Percentiles rank a stretch among this genome's conserved stretches.
Evolutionary conservation across 345 rosid species (phyloP).

Genomic region (Hibiscus trionum): DNA sequence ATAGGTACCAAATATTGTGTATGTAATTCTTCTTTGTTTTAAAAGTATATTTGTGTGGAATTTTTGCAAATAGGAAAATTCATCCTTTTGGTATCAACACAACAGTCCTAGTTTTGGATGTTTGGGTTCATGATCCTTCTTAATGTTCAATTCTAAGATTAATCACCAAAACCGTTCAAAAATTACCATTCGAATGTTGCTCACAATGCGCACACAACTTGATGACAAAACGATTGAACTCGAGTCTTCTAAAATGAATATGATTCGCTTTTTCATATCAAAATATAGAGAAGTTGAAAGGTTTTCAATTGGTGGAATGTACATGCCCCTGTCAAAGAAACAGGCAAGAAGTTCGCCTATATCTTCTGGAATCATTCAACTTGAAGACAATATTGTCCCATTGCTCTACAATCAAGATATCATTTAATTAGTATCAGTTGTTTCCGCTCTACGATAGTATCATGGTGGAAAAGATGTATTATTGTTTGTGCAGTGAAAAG

Average conservation of each 20-base stretch:
- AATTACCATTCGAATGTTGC: neutral
- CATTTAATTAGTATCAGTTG: too few species aligned
- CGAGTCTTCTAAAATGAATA: too few species aligned
- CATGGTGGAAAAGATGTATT: neutral
- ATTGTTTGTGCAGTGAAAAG: neutral
- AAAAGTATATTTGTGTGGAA: too few species aligned
- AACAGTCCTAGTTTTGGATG: neutral
- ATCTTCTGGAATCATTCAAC: slow-evolving; percentile 63
- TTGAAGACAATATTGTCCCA: slow-evolving; percentile 56
- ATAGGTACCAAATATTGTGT: too few species aligned
- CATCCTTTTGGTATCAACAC: neutral
- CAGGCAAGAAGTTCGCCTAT: slow-evolving; percentile 4
- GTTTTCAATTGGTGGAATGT: neutral
- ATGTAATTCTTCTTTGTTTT: too few species aligned
- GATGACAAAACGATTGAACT: neutral
- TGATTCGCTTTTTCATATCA: too few species aligned
- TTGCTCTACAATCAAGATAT: slow-evolving; percentile 31
- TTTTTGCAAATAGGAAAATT: too few species aligned
- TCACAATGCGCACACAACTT: neutral
- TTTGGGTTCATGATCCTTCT: neutral
- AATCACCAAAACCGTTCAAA: neutral
- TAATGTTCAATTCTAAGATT: neutral
- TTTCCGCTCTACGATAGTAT: neutral
- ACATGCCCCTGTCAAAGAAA: neutral
- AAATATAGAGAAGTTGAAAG: too few species aligned